phyloP scores from a whole-genome alignment of 2,329 filamentous ascomycete genomes.

The Colletotrichum noveboracense region DNA sequence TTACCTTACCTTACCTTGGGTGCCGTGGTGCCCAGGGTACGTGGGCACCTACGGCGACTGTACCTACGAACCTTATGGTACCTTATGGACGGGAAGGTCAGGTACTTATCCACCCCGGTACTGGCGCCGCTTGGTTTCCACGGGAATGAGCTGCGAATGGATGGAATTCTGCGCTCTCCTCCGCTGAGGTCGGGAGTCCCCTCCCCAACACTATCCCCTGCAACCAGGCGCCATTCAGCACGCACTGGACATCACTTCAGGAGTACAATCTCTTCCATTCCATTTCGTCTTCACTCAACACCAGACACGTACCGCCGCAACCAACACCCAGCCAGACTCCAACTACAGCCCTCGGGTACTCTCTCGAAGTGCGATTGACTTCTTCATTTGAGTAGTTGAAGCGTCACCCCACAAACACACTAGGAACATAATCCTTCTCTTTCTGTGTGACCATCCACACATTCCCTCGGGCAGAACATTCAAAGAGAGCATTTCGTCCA shows the following conservation, averaged over 20 bases:
- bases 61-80: not conserved
- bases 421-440: not conserved
- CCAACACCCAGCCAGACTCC: not conserved
- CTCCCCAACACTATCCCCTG: not conserved
- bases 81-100: not conserved
- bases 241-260: not conserved
- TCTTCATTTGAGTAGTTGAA: not conserved
- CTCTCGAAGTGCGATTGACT: not conserved
- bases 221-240: not conserved
- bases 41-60: too few relatives aligned
- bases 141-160: constrained; percentile 3
- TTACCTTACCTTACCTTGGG: too few relatives aligned
- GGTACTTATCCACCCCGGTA: not conserved
- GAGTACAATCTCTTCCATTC: not conserved
- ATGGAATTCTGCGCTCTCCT: not conserved
- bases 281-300: not conserved
- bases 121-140: constrained; percentile 9
- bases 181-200: not conserved
- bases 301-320: not conserved
- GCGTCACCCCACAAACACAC: not conserved
- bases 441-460: not conserved
- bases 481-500: not conserved
- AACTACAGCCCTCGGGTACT: not conserved
- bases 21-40: not conserved
- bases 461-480: not conserved